phyloP scores from a whole-genome alignment of 495 filamentous ascomycete genomes.

The Annulohypoxylon bovei region DNA sequence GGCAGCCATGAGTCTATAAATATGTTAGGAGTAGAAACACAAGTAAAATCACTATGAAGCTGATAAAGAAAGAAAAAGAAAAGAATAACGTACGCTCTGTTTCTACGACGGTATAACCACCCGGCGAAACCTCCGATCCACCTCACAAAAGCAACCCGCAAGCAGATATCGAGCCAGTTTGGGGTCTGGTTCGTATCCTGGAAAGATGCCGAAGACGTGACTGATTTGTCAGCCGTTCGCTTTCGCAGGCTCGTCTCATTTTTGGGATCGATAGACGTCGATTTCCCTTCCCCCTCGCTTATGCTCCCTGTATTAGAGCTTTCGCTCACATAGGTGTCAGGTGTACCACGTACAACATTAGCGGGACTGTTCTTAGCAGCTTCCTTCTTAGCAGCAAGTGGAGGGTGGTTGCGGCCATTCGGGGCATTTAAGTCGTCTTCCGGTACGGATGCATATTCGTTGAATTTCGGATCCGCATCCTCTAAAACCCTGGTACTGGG shows the following conservation, averaged over 20 bases:
- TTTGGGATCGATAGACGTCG: constrained; percentile 9
- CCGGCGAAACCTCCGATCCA: constrained; percentile 40
- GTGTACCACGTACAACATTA: not conserved
- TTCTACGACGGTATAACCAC: constrained; percentile 39
- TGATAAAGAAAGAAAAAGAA: not conserved
- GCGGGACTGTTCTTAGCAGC: constrained; percentile 3
- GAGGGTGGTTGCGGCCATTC: not conserved
- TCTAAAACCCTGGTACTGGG: not conserved
- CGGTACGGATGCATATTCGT: not conserved
- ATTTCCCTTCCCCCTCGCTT: constrained; percentile 2
- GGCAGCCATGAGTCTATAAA: constrained; percentile 18
- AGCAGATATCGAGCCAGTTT: constrained; percentile 34
- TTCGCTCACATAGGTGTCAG: constrained; percentile 15
- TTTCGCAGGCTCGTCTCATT: constrained; percentile 25
- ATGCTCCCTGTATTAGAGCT: constrained; percentile 17
- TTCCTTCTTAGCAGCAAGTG: not conserved
- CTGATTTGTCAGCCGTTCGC: constrained; percentile 12
- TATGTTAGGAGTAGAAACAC: constrained; percentile 9
- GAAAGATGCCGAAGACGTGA: constrained; percentile 11
- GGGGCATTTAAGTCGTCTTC: not conserved
- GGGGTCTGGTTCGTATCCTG: not conserved
- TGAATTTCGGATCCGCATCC: not conserved
- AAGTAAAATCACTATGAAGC: not conserved
- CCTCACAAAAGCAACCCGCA: constrained; percentile 32
- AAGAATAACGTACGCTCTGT: constrained; percentile 36